Percentiles rank a stretch among this genome's conserved stretches.
Conservation (phyloP, 2,329 filamentous ascomycete species). For the Xylaria sp. region DNA sequence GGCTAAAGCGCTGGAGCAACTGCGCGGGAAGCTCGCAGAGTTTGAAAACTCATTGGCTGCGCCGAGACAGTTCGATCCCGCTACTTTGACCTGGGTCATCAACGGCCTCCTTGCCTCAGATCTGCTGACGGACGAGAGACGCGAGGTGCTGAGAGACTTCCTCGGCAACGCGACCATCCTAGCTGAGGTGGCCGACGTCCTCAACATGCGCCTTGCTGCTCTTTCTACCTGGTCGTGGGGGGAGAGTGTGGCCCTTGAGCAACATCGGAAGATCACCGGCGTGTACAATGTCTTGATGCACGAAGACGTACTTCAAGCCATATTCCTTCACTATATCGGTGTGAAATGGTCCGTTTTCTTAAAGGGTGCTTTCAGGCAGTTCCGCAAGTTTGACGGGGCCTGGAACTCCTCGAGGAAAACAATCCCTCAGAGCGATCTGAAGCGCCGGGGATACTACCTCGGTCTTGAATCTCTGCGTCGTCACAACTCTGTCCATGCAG, state of each 20-base stretch:
- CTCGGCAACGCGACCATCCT: constrained; percentile 55
- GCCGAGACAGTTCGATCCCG: constrained; percentile 52
- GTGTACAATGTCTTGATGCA: constrained; percentile 63
- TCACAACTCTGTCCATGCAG: constrained; percentile 45
- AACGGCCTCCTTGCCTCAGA: constrained; percentile 57
- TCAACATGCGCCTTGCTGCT: constrained; percentile 62
- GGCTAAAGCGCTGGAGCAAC: constrained; percentile 35
- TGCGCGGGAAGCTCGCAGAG: constrained; percentile 45
- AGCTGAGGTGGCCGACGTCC: constrained; percentile 62
- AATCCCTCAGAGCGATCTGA: constrained; percentile 49
- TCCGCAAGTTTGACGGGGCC: constrained; percentile 49
- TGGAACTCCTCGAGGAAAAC: constrained; percentile 52
- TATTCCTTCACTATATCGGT: constrained; percentile 63
- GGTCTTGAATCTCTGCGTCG: constrained; percentile 36
- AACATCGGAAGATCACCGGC: constrained; percentile 61
- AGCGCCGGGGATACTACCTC: constrained; percentile 53
- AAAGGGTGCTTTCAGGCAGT: constrained; percentile 51
- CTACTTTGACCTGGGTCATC: constrained; percentile 55
- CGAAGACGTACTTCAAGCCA: constrained; percentile 62
- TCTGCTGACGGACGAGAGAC: constrained; percentile 57
- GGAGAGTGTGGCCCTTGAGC: constrained; percentile 54
- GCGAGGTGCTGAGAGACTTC: constrained; percentile 58
- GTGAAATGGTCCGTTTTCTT: constrained; percentile 59
- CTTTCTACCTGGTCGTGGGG: constrained; percentile 62
- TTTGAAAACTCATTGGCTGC: constrained; percentile 50